Evolutionary conservation across 768 basidiomycete genomes (phyloP), one percentile per base, ranked within the genome.

Genomic region (Saitozyma podzolica): DNA sequence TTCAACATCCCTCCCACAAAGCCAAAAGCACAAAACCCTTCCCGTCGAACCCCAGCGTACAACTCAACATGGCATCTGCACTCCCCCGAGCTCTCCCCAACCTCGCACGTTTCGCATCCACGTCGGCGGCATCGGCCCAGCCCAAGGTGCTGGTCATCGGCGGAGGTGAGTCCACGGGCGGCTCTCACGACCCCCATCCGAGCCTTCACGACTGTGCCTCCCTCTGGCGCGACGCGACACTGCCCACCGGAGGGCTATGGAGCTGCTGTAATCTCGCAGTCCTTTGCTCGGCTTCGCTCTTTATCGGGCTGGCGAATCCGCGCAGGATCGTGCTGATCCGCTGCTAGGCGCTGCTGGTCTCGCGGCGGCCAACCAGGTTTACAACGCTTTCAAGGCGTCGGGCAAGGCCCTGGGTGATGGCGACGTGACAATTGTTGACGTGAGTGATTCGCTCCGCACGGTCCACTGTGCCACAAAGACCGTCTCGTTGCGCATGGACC

Each of bases 91-190:
- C 60, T 43, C 13, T 65, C 40, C 66, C 66, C 16, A 41, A 51
- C 20, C 56, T 73, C 19, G 65, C 70, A 43, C 54, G 78, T 55
- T 64, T 66, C 61, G 75, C 76, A 0, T 70, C 76, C 14, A 73
- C 76, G 8, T 73, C 75, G 6, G 69, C 74, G 6, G 58, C 61
- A 8, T 61, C 65, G 7, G 70, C 69, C 16, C 70, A 87, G 71
- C 91, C 85, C 82, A 93, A 89, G 80, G 83, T 97, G 41, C 81
- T 97, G 37, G 86, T 97, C 48, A 82, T 97, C 19, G 95, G 95
- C 57, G 93, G 84, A 78, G 95, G 95, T 87, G 73, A 68, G 85
- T 81, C 64, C 8, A 5, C 43, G 8, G 9, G 53, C 17, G 7
- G 20, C 37, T n/a, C 54, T 53, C n/a, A 43, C 50, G 20, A 40